A percentile compares a stretch with the other conserved stretches of the same genome.
phyloP scores from a whole-genome alignment of 140 eudicot species.

The Anethum foeniculum region DNA sequence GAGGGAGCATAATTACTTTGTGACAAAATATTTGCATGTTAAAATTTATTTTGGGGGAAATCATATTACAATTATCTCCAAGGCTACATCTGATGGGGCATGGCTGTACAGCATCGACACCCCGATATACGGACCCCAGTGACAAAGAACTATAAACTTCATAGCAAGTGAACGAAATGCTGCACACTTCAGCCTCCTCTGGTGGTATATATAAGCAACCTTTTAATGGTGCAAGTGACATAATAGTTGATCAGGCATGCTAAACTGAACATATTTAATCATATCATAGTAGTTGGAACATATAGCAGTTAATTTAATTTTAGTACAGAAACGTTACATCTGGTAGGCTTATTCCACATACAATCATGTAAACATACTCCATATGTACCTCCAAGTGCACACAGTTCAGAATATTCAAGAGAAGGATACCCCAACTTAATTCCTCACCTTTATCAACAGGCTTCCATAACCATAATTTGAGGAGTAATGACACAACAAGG shows the following conservation, averaged over 20 bases:
- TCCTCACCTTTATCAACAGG: conserved; percentile 37
- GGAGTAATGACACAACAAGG: conserved; percentile 16
- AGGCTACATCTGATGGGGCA: not conserved
- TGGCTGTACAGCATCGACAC: too few relatives aligned
- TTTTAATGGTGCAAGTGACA: not conserved
- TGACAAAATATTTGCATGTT: not conserved
- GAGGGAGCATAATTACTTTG: not conserved
- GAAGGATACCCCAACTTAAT: not conserved
- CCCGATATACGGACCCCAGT: not conserved
- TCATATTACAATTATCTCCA: not conserved
- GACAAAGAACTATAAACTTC: not conserved
- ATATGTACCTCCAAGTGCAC: not conserved
- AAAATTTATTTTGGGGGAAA: not conserved
- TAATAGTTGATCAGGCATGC: not conserved
- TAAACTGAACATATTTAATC: not conserved
- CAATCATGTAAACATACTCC: not conserved
- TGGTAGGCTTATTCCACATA: not conserved
- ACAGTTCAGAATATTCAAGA: not conserved
- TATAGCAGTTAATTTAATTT: not conserved
- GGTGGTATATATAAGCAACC: not conserved
- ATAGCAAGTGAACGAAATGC: not conserved
- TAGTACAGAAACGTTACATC: not conserved
- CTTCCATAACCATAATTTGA: conserved; percentile 33
- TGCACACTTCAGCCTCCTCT: not conserved
- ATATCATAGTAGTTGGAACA: not conserved